Conservation (phyloP, 208 protist species). For the Phytomonas francai region DNA sequence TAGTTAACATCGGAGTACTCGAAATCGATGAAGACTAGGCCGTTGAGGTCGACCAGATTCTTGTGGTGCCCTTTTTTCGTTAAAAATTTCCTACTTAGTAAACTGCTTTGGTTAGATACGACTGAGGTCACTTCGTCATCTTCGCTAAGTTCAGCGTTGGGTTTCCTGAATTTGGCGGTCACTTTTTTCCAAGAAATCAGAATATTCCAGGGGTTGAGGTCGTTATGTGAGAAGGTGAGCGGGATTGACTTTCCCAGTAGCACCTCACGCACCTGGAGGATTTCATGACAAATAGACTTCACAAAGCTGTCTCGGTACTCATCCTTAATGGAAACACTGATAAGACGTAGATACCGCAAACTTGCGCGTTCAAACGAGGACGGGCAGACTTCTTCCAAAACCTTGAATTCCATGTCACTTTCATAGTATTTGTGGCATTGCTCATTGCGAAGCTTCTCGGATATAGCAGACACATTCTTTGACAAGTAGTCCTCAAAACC, state of each 20-base stretch:
- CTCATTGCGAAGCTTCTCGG: slow-evolving; percentile 3
- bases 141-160: slow-evolving; percentile 18
- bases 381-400: slow-evolving; percentile 63
- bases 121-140: slow-evolving; percentile 37
- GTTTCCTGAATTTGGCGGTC: slow-evolving; percentile 21
- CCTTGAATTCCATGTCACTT: slow-evolving; percentile 28
- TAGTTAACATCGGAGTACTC: slow-evolving; percentile 85
- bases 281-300: slow-evolving; percentile 37
- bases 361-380: slow-evolving; percentile 75
- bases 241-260: slow-evolving; percentile 33
- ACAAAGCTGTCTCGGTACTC: slow-evolving; percentile 30
- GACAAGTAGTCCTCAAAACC: slow-evolving; percentile 32
- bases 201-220: slow-evolving; percentile 80
- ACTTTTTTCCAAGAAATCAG: slow-evolving; percentile 55
- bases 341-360: slow-evolving; percentile 60
- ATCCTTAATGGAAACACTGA: slow-evolving; percentile 33
- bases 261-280: slow-evolving; percentile 40
- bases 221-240: slow-evolving; percentile 78
- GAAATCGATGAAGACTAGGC: slow-evolving; percentile 79
- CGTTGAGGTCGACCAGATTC: slow-evolving; percentile 70
- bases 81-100: slow-evolving; percentile 51
- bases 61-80: slow-evolving; percentile 48
- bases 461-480: slow-evolving; percentile 12
- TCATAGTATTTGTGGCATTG: slow-evolving; percentile 31
- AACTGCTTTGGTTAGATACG: slow-evolving; percentile 35